Conservation (phyloP, 805 yeast genomes). For the Hanseniaspora mollemarum region DNA sequence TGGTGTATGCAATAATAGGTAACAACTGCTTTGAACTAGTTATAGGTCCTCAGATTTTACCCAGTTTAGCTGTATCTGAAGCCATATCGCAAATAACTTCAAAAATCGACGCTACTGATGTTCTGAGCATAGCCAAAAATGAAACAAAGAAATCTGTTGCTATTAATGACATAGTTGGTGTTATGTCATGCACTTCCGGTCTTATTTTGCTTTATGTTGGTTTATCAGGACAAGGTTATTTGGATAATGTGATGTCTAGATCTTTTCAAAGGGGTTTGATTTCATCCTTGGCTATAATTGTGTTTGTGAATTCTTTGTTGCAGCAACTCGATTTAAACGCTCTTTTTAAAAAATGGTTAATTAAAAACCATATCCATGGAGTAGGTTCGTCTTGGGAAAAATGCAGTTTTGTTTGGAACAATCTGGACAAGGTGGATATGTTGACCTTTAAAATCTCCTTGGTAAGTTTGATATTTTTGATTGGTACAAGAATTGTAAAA, state of each 20-base stretch:
- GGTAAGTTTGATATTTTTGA: constrained; percentile 3
- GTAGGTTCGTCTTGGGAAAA: constrained; percentile 15
- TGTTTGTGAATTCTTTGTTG: constrained; percentile 10
- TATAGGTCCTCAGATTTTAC: constrained; percentile 15
- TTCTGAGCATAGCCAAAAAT: not conserved
- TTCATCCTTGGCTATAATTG: constrained; percentile 15
- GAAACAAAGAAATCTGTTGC: not conserved
- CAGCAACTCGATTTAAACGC: constrained; percentile 7
- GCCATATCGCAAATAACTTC: constrained; percentile 10
- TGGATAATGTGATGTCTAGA: constrained; percentile 15
- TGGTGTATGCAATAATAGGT: constrained; percentile 15
- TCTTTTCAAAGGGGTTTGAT: constrained; percentile 17
- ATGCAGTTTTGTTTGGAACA: constrained; percentile 7
- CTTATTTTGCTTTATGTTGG: constrained; percentile 10
- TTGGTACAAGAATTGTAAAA: constrained; percentile 12
- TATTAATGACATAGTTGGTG: constrained; percentile 11
- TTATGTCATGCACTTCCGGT: constrained; percentile 9
- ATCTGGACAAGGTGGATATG: constrained; percentile 5
- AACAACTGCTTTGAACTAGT: constrained; percentile 14
- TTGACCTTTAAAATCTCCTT: constrained; percentile 6
- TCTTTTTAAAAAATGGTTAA: constrained; percentile 5
- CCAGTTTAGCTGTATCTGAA: constrained; percentile 14
- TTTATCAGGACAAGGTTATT: constrained; percentile 8
- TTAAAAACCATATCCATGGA: constrained; percentile 10
- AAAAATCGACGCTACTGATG: not conserved